Evolutionary conservation across 2,329 filamentous ascomycete species (phyloP), one percentile per base, ranked within the genome.

Genomic region (Pseudodiploospora longispora): DNA sequence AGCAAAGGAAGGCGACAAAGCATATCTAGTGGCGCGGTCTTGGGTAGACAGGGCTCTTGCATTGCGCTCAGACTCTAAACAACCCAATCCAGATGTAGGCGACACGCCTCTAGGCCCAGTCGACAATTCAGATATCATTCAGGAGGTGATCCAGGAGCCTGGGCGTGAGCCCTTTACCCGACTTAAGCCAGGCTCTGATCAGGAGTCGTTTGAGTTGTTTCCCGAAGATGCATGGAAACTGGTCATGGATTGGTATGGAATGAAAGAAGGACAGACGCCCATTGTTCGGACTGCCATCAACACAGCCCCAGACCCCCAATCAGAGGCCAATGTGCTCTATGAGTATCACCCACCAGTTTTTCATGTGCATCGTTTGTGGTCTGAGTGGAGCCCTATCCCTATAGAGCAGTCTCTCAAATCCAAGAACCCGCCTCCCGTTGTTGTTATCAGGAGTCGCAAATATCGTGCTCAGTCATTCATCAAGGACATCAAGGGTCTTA

Each of bases 341-440:
- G 93, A 97, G 65, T 72, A 88, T 35, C 80, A 89, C 56, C 93
- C 90, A 4, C 88, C 87, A 0, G 74, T 95, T 36, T 87, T 96
- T 61, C 87, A 82, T 1, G 73, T 97, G 48, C 81, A 95, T 58
- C 88, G 91, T 52, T 71, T 97, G 2, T 83, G 82, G 60, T 78
- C 78, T 3, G 68, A 75, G 12, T 66, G 72, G 41, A 81, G 73
- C 51, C 75, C 77, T 2, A 64, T 79, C 27, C 69, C 72, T 5
- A 69, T 77, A 40, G 69, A 78, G 33, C 75, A 82, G 55, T 66
- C 73, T 2, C 65, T 84, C 44, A 81, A 82, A 55, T 76, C 81
- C 8, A 75, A 67, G 43, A 72, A 76, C 33, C 76, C 77, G 10
- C 67, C 76, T 5, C 81, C 89, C 1, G 71, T 80, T 5, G 75